Conservation (phyloP, 1,284 basidiomycete genomes). For the Cryptococcus neoformans region DNA sequence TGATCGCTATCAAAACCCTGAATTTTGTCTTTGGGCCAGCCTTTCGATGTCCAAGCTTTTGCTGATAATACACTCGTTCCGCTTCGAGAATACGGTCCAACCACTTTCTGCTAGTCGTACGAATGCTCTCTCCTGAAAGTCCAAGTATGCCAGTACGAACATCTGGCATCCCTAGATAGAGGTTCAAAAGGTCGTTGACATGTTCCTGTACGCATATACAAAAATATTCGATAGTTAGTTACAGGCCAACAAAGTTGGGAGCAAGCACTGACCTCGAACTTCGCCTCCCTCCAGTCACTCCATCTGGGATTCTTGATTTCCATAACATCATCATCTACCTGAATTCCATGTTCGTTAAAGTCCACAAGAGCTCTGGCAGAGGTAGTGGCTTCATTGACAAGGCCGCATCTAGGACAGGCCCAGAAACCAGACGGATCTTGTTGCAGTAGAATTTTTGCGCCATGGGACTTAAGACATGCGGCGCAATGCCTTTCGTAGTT, state of each 20-base stretch:
- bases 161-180: conserved; percentile 14
- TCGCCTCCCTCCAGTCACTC: conserved; percentile 1
- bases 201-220: conserved; percentile 3
- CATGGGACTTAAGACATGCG: not conserved
- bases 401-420: not conserved
- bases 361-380: not conserved
- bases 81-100: conserved; percentile 11
- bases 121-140: conserved; percentile 3
- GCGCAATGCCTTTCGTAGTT: not conserved
- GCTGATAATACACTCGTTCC: conserved; percentile 3
- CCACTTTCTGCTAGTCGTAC: conserved; percentile 10
- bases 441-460: not conserved
- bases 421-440: conserved; percentile 1
- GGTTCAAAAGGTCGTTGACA: conserved; percentile 11
- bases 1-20: conserved; percentile 25
- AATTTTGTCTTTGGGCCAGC: conserved; percentile 9
- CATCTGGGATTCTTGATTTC: not conserved
- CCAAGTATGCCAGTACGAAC: conserved; percentile 10
- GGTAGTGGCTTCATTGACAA: not conserved
- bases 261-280: not conserved
- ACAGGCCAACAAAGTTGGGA: no score
- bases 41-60: conserved; percentile 1
- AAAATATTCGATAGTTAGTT: not conserved
- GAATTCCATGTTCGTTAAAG: not conserved
- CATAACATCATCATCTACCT: not conserved